Evolutionary conservation across 140 eudicot species (phyloP), one percentile per base, ranked within the genome.

Genomic region (Erigeron philadelphicus): DNA sequence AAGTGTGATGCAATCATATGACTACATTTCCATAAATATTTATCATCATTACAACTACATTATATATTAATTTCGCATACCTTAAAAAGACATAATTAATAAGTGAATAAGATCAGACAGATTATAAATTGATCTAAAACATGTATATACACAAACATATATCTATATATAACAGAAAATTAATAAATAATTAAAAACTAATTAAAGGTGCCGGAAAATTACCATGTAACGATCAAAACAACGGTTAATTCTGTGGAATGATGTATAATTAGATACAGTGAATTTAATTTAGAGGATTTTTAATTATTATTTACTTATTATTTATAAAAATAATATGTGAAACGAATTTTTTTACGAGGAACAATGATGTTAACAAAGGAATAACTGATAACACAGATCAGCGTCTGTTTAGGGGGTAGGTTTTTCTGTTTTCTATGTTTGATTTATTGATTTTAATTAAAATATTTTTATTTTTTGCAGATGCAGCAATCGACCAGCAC

Each of bases 211-310:
- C 15, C 12, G 12, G 7, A 56, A 55, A 55, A 17, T 55, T 55
- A 55, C 61, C 61, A 55, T 55, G 61, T 56, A 56, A 31, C 62
- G 62, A 56, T 21, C 40, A 9, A 56, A 19, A 16, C 19, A 11
- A 17, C 11, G 6, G 19, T 16, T 3, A 17, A 56, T 17, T 56
- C 18, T 16, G 4, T 56, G 1, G 19, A 8, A 55, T 3, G 18
- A 8, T 55, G 7, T 56, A 18, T 56, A 54, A 54, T 19, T 56
- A 16, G 0, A 31, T 19, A 16, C 41, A 18, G 15, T 9, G 1
- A 56, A 21, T 19, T 15, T n/a, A 2, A n/a, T n/a, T n/a, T n/a
- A n/a, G n/a, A n/a, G n/a, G n/a, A n/a, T n/a, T n/a, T n/a, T n/a
- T n/a, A n/a, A n/a, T n/a, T n/a, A n/a, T n/a, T n/a, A n/a, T n/a